Evolutionary conservation across 225 moss, liverwort and hornwort genomes (phyloP), one percentile per base, ranked within the genome.

Genomic region (Pseudisothecium myosuroides): DNA sequence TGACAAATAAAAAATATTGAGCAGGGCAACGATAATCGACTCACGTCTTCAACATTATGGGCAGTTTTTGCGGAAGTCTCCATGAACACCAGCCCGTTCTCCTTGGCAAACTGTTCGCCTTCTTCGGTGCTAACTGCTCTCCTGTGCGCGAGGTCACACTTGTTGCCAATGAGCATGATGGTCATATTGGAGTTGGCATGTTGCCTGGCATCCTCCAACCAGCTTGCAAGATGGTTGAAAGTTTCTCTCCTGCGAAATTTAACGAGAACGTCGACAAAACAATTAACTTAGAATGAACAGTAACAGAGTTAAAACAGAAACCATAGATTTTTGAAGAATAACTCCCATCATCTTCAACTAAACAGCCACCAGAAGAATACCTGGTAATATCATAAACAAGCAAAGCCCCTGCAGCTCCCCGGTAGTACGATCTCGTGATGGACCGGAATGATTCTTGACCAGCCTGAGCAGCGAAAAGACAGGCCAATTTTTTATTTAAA

Each of bases 111-210:
- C 67, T 98, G 97, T 92, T 98, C 97, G 69, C 98, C 98, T 93
- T 98, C 98, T 90, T 97, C 98, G 21, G 96, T 98, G 91, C 97
- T 98, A 36, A 98, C 98, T 67, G 97, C 97, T 92, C 98, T 96
- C 81, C 97, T 94, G 79, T 98, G 98, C 79, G 97, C 94, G 80
- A 98, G 92, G 88, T 98, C 98, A 69, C 97, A 97, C 91, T 98
- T 98, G 87, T 98, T 98, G 74, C 98, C 98, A 85, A 98, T 97
- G 43, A 98, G 95, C 98, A 98, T 98, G 88, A 97, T 98, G 26
- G 98, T 98, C 98, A 98, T 98, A 85, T 98, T 98, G 82, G 97
- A 97, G 88, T 98, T 98, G 27, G 98, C 98, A 92, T 98, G 98
- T 89, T 98, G 98, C 85, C 98, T 91, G n/a, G 98, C 98, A 94